Evolutionary conservation across 2,329 filamentous ascomycete species (phyloP), one percentile per base, ranked within the genome.

Genomic region (Fusarium secorum): DNA sequence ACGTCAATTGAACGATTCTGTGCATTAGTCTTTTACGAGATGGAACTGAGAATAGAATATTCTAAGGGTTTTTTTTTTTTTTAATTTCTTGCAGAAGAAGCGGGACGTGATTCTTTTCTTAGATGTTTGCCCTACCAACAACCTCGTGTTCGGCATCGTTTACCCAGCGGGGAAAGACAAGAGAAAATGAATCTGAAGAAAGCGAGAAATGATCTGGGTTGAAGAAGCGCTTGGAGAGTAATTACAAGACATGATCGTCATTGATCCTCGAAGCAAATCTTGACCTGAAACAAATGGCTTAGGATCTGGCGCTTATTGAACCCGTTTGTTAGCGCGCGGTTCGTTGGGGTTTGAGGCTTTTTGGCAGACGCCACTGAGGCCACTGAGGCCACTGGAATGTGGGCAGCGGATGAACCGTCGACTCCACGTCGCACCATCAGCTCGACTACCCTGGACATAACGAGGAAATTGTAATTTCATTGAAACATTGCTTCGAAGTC

Each of bases 1-100:
- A 67, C 64, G 64, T 67, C 64, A 56, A 49, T 44, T 53, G 18
- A 36, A 36, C 11, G 32, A 48, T 42, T 62, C 28, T 51, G 11
- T 67, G 64, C 64, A 67, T 67, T 62, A 67, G 64, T 41, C 18
- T 60, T 22, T 59, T 66, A 66, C 63, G 61, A 66, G 52, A 65
- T 33, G 10, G 42, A 35, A 54, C 26, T 48, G 41, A 49, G 28
- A 51, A 62, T 54, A 66, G 64, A 52, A 66, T 41, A 30, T 32
- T 39, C 30, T 38, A n/a, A 38, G 26, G n/a, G n/a, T n/a, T n/a
- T 7, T 6, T 26, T 18, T 35, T 33, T 42, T 39, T 28, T 15
- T 26, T 22, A 22, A 9, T 20, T 38, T 32, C 30, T 33, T 60
- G 48, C 64, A 49, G 32, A 42, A 49, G 36, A 56, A 67, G 64